Conservation (phyloP, 305 asterid genomes). For the Fraxinus velutina region DNA sequence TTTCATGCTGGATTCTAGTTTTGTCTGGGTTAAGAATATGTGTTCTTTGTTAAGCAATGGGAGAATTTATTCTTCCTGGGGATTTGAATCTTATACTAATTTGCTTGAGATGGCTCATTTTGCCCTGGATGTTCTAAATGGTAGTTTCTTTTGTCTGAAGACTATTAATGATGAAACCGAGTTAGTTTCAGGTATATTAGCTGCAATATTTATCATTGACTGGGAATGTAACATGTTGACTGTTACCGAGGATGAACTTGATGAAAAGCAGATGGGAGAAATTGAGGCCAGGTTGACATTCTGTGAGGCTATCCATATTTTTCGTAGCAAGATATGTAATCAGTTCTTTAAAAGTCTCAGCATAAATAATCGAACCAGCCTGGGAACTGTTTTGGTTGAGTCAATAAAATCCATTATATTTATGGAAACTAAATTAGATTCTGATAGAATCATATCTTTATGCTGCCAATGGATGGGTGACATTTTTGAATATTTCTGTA, state of each 20-base stretch:
- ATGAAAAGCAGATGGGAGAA: constrained; percentile 39
- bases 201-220: constrained; percentile 62
- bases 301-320: constrained; percentile 57
- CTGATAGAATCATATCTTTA: constrained; percentile 51
- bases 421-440: constrained; percentile 44
- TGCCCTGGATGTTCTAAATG: constrained; percentile 71
- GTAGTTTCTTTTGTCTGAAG: constrained; percentile 63
- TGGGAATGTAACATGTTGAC: constrained; percentile 71
- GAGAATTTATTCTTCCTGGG: constrained; percentile 31
- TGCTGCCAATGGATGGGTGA: constrained; percentile 72
- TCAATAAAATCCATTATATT: constrained; percentile 46
- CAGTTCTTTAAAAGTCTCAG: constrained; percentile 45
- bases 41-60: constrained; percentile 44
- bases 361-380: constrained; percentile 33
- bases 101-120: constrained; percentile 60
- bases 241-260: constrained; percentile 42
- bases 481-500: constrained; percentile 58
- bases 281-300: constrained; percentile 50
- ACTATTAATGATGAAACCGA: constrained; percentile 45
- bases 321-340: constrained; percentile 42
- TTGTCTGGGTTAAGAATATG: constrained; percentile 71
- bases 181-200: constrained; percentile 62
- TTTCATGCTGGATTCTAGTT: constrained; percentile 65
- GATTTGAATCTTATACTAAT: constrained; percentile 40
- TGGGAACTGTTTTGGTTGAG: constrained; percentile 58